Conservation (phyloP, 768 basidiomycete genomes). For the Podaxis mareebaensis region DNA sequence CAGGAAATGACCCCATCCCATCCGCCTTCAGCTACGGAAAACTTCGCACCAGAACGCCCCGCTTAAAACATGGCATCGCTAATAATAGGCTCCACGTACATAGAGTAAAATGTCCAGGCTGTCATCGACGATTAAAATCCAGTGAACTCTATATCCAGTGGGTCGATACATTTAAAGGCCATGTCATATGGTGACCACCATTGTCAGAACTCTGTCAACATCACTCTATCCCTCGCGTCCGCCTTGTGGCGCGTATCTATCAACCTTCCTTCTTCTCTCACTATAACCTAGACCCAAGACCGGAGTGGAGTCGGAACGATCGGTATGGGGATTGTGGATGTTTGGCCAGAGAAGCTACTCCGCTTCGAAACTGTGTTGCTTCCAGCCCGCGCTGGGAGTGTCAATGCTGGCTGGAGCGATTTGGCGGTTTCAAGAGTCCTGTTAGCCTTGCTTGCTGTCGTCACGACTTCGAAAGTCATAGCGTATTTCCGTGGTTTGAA, state of each 20-base stretch:
- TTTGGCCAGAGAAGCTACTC: not conserved
- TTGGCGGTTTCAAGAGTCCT: not conserved
- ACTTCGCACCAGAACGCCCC: too few relatives aligned
- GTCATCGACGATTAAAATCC: too few relatives aligned
- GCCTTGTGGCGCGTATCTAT: not conserved
- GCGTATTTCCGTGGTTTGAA: conserved; percentile 31
- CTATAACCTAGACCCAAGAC: not conserved
- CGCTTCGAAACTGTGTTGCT: not conserved
- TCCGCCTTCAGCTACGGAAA: too few relatives aligned
- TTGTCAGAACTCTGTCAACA: not conserved
- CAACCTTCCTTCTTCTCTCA: not conserved
- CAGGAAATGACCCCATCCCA: too few relatives aligned
- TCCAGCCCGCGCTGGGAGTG: too few relatives aligned
- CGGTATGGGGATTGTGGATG: not conserved
- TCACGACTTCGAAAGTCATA: conserved; percentile 32
- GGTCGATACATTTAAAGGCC: not conserved
- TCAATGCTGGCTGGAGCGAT: not conserved
- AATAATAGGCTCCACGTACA: too few relatives aligned
- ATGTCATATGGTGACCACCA: not conserved
- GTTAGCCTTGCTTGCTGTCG: conserved; percentile 22
- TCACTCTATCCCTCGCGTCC: not conserved
- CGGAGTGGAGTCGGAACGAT: too few relatives aligned
- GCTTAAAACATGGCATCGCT: too few relatives aligned
- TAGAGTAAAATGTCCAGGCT: too few relatives aligned
- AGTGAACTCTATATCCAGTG: too few relatives aligned